Percentiles rank a stretch among this genome's conserved stretches.
phyloP scores from a whole-genome alignment of 1,139 yeast genomes.

The Sugiyamaella sp. region DNA sequence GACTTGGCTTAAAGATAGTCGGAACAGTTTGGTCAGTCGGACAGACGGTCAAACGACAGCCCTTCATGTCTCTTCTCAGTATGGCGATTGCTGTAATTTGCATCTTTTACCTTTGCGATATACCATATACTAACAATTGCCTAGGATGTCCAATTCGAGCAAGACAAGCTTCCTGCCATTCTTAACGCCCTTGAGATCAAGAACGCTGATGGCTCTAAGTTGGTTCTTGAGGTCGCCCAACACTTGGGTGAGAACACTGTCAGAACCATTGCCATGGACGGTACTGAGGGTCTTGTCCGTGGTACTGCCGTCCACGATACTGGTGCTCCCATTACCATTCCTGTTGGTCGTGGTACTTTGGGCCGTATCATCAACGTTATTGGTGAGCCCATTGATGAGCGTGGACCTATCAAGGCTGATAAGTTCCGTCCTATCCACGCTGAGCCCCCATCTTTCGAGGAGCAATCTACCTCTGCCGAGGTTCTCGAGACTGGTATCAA shows the following conservation, averaged over 20 bases:
- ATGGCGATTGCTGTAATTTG: no score
- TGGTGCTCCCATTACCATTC: constrained; percentile 98
- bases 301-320: constrained; percentile 92
- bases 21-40: no score
- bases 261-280: constrained; percentile 99
- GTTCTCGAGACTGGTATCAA: constrained; percentile 99
- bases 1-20: no score
- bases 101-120: background rate
- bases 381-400: constrained; percentile 99
- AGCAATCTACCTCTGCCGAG: constrained; percentile 97
- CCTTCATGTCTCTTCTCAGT: no score
- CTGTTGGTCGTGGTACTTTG: constrained; percentile 98
- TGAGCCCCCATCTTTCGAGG: constrained; percentile 94
- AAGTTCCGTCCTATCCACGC: constrained; percentile 97
- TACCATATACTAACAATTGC: constrained; percentile 1
- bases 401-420: constrained; percentile 95
- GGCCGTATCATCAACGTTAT: constrained; percentile 98
- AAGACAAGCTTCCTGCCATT: constrained; percentile 96
- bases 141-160: constrained; percentile 92
- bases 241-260: constrained; percentile 99
- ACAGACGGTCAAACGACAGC: no score
- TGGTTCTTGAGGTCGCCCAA: constrained; percentile 98
- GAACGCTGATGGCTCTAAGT: constrained; percentile 61
- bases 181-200: constrained; percentile 92
- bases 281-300: constrained; percentile 99